Base-by-base conservation (phyloP, 176 grass and related monocot genomes). In the Cenchrus purpureus region DNA sequence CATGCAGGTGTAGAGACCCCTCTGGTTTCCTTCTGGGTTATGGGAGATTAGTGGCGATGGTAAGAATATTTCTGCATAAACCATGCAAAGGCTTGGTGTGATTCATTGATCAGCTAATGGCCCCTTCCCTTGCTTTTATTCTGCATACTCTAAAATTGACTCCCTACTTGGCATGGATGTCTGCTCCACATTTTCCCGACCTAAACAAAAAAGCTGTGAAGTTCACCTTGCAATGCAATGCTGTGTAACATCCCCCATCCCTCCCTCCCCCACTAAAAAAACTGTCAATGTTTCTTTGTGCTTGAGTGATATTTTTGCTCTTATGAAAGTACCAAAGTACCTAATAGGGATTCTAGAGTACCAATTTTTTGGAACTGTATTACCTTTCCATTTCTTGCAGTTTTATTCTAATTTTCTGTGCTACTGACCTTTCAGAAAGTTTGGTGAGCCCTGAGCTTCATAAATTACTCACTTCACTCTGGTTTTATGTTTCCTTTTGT, bases 201-300 rank as follows among this genome's bases (percentile, higher is more conserved):
- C 46, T 10, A 83, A 55, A 71, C 10, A 68, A 53, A 64, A 77
- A 45, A 32, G 46, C 20, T 73, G 37, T 79, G 57, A 51, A 74
- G 66, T 79, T 73, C 12, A 32, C 29, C 19, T 76, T 69, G 45
- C 45, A 9, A 46, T 46, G 0, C 9, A 80, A 65, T 13, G 66
- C 5, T 63, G 19, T 63, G 29, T 52, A 72, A 51, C 6, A 61
- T 22, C 25, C 8, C 1, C 17, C 17, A 1, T 6, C 56, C 7
- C 45, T 6, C 45, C 45, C 44, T 46, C 2, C 44, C 45, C 45
- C 45, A 46, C 7, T 8, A 57, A 56, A 57, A 56, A n/a, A 59
- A 49, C 20, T 15, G 10, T 32, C 73, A 7, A 62, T 83, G 32
- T 70, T 4, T 55, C 28, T 54, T 17, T 65, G 22, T 72, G n/a